phyloP scores from a whole-genome alignment of 164 flowering plant genomes.

The grape (Vitis vinifera) region DNA sequence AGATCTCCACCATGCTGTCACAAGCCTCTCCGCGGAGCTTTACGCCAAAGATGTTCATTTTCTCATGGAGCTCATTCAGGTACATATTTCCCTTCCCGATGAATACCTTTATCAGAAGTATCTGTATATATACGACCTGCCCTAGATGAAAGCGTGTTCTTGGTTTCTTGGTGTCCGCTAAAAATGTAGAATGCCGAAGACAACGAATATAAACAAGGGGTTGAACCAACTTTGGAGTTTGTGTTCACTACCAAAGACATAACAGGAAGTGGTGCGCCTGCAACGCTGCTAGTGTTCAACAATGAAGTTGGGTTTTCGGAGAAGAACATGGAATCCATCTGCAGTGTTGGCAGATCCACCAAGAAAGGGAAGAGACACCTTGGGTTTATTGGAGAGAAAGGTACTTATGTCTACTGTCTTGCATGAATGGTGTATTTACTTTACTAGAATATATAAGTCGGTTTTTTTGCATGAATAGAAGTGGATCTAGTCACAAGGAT shows the following conservation, averaged over 20 bases:
- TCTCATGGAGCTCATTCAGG: too few species aligned
- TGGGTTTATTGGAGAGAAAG: conserved; percentile 2
- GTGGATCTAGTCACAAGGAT: too few species aligned
- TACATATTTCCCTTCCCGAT: too few species aligned
- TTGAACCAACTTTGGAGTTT: conserved; percentile 4
- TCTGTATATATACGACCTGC: too few species aligned
- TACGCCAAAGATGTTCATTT: background rate
- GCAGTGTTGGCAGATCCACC: background rate
- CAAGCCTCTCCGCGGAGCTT: background rate
- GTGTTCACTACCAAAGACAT: background rate
- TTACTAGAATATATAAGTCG: too few species aligned
- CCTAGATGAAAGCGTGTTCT: too few species aligned
- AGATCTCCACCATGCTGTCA: conserved; percentile 2
- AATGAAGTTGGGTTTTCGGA: background rate
- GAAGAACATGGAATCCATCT: conserved; percentile 5
- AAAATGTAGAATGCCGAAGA: conserved; percentile 9
- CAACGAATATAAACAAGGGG: conserved; percentile 1
- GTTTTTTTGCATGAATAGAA: too few species aligned
- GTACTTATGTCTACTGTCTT: background rate
- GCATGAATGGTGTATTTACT: too few species aligned
- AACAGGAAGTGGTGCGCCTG: conserved; percentile 5
- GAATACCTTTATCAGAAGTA: too few species aligned
- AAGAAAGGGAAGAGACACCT: too few species aligned
- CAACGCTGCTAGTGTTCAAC: conserved; percentile 8
- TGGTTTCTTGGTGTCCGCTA: too few species aligned